A percentile compares a stretch with the other conserved stretches of the same genome.
Conservation (phyloP, 768 basidiomycete species). For the Mycena galericulata region DNA sequence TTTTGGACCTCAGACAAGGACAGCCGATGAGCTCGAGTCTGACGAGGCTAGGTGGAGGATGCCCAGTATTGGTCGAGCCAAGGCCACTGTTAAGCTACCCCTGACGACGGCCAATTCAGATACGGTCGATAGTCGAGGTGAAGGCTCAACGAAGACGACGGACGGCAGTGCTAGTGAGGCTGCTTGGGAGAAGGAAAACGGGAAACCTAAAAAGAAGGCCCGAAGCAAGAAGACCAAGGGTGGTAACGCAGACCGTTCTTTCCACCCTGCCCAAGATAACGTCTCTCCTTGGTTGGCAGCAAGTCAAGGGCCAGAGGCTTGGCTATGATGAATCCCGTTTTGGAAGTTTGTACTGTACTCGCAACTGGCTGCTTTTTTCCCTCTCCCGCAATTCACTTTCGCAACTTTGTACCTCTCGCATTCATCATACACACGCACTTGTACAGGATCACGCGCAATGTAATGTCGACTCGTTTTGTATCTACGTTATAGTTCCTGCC, state of each 20-base stretch:
- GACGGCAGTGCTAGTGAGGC: constrained; percentile 22
- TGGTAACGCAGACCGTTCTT: constrained; percentile 4
- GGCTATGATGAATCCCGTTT: constrained; percentile 31
- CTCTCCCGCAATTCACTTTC: constrained; percentile 11
- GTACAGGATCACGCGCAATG: constrained; percentile 27
- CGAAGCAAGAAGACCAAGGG: constrained; percentile 24
- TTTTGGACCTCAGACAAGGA: constrained; percentile 17
- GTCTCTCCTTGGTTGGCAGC: constrained; percentile 33
- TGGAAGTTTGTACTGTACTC: not conserved
- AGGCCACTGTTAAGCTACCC: constrained; percentile 27
- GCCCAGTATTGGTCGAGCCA: constrained; percentile 9
- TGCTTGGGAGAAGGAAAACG: constrained; percentile 34
- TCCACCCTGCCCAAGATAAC: constrained; percentile 1
- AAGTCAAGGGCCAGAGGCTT: constrained; percentile 28
- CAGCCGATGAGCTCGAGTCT: constrained; percentile 12
- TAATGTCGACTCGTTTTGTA: constrained; percentile 20
- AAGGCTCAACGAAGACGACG: constrained; percentile 23
- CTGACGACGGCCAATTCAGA: constrained; percentile 25
- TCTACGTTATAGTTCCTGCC: too few relatives aligned
- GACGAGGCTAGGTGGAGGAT: constrained; percentile 21
- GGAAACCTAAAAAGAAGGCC: constrained; percentile 30
- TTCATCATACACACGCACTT: constrained; percentile 18
- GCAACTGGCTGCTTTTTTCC: constrained; percentile 4
- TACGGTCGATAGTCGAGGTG: constrained; percentile 15
- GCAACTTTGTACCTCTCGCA: constrained; percentile 24